Conservation (phyloP, 352 stramenopile species). For the Blastocystis hominis region DNA sequence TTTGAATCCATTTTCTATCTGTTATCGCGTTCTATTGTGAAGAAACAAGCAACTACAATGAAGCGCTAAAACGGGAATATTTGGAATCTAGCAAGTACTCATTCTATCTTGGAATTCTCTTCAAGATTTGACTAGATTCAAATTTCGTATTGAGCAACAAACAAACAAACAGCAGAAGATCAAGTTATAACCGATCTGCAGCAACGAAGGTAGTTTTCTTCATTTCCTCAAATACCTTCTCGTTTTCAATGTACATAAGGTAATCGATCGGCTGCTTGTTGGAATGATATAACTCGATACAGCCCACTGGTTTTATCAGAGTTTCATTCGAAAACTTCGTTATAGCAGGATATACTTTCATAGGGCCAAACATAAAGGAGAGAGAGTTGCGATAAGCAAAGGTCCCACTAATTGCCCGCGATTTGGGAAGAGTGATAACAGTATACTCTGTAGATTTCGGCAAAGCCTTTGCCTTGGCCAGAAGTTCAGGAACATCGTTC, state of each 20-base stretch:
- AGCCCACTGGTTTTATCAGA: neutral
- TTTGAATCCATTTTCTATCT: constrained; percentile 10
- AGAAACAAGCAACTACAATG: neutral
- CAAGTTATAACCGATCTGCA: neutral
- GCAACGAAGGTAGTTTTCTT: constrained; percentile 3
- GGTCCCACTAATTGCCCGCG: neutral
- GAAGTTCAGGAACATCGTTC: neutral
- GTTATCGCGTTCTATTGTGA: neutral
- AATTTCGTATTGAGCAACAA: neutral
- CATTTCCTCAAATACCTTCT: neutral
- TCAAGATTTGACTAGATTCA: neutral
- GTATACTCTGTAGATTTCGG: neutral
- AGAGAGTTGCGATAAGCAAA: constrained; percentile 1
- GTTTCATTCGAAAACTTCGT: neutral
- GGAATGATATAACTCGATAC: constrained; percentile 6
- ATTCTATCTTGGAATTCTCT: neutral
- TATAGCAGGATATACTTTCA: constrained; percentile 42
- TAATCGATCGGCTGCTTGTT: neutral
- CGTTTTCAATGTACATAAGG: constrained; percentile 36
- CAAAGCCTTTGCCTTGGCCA: neutral
- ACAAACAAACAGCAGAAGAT: neutral
- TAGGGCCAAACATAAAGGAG: neutral
- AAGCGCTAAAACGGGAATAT: neutral
- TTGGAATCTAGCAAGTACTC: neutral
- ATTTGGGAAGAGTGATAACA: constrained; percentile 27